Percentiles rank a stretch among this genome's conserved stretches.
Conservation (phyloP, 306 rosid species). For the Sophora flavescens region DNA sequence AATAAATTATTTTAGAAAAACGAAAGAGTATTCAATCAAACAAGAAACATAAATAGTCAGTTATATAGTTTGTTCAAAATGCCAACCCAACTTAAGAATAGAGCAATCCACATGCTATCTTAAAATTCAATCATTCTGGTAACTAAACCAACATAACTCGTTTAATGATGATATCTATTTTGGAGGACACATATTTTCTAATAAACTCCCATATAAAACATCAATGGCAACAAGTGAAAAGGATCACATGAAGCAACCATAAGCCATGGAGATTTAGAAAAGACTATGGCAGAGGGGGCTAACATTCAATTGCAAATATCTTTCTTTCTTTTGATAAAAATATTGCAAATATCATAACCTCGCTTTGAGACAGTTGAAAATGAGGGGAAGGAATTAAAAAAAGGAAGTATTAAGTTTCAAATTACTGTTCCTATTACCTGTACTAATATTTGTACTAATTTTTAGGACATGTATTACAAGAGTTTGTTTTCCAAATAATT, state of each 20-base stretch:
- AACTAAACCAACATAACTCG: background rate
- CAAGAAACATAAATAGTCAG: background rate
- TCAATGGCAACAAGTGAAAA: background rate
- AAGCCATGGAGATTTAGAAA: background rate
- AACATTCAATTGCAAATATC: background rate
- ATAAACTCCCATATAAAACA: background rate
- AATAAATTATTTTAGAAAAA: background rate
- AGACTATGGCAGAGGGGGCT: background rate
- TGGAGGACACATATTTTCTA: background rate
- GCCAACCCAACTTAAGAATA: background rate
- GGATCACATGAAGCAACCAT: background rate
- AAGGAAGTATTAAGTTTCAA: background rate
- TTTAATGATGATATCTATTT: background rate
- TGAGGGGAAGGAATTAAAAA: background rate
- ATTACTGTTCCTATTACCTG: background rate
- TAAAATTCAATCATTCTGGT: background rate
- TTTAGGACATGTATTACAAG: background rate
- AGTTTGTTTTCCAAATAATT: background rate
- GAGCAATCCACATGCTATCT: slow-evolving; percentile 4
- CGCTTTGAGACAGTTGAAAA: background rate
- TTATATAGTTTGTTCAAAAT: background rate
- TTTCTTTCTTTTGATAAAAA: too few relatives aligned
- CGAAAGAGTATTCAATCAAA: slow-evolving; percentile 16
- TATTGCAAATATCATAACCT: too few relatives aligned
- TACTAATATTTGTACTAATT: background rate